Evolutionary conservation across 495 filamentous ascomycete genomes (phyloP).

Genomic region (Pseudomonodictys pantanalensis): DNA sequence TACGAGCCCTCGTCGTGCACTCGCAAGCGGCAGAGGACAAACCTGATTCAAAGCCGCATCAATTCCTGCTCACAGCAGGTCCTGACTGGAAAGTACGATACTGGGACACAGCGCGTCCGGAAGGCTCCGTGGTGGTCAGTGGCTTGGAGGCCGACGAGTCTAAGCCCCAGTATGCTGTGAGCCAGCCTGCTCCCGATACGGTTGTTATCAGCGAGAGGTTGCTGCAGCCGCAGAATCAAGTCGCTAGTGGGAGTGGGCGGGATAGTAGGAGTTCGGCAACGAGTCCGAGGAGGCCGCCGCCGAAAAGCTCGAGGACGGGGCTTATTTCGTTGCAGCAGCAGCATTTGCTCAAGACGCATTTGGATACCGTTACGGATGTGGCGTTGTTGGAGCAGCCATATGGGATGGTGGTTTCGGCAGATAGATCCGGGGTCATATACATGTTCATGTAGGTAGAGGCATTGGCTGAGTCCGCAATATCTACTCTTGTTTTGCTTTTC

Average conservation of each 20-base stretch:
- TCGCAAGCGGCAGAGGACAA: constrained; percentile 56
- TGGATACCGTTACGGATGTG: constrained; percentile 87
- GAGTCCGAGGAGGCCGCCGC: constrained; percentile 6
- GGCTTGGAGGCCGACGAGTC: constrained; percentile 70
- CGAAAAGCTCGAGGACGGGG: constrained; percentile 65
- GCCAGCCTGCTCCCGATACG: constrained; percentile 65
- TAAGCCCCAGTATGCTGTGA: constrained; percentile 68
- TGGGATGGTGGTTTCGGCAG: constrained; percentile 86
- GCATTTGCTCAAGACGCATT: constrained; percentile 71
- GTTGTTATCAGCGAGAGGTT: constrained; percentile 70
- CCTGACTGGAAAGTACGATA: constrained; percentile 88
- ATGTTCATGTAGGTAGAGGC: constrained; percentile 63
- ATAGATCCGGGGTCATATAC: constrained; percentile 89
- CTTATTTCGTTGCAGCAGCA: constrained; percentile 87
- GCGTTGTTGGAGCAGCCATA: constrained; percentile 84
- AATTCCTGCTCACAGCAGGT: constrained; percentile 81
- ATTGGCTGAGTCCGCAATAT: neutral
- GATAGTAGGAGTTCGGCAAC: constrained; percentile 33
- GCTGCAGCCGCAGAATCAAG: constrained; percentile 45
- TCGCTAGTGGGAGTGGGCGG: constrained; percentile 38
- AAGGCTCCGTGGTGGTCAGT: constrained; percentile 72
- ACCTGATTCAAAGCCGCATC: constrained; percentile 53
- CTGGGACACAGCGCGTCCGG: constrained; percentile 78
- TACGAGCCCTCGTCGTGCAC: constrained; percentile 52
- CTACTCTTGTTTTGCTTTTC: neutral